phyloP scores from a whole-genome alignment of 306 rosid species.

The Quercus ilex region DNA sequence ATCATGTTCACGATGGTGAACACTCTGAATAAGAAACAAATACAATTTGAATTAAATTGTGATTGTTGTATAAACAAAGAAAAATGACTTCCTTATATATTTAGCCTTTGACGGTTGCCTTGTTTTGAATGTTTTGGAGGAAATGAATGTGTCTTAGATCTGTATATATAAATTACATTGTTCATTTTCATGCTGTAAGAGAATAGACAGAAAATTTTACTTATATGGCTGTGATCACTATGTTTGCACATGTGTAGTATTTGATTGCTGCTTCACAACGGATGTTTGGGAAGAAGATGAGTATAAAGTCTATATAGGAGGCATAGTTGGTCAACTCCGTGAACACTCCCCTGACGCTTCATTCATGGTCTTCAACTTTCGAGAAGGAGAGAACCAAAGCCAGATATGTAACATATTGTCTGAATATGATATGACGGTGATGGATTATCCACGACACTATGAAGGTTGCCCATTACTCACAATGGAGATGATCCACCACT shows the following conservation, averaged over 20 bases:
- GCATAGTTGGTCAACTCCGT: constrained; percentile 62
- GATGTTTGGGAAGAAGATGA: constrained; percentile 76
- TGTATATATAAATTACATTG: neutral
- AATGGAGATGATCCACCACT: constrained; percentile 95
- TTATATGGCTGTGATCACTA: constrained; percentile 20
- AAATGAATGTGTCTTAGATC: neutral
- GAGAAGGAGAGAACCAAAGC: constrained; percentile 86
- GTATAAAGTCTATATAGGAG: constrained; percentile 68
- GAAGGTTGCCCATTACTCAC: constrained; percentile 96
- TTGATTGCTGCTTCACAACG: constrained; percentile 90
- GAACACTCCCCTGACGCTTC: constrained; percentile 83
- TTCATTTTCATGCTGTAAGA: constrained; percentile 16
- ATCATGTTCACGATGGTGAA: no score
- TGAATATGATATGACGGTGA: constrained; percentile 83
- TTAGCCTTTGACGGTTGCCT: neutral
- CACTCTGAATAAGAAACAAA: no score
- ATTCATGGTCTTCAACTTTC: constrained; percentile 91
- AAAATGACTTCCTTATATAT: neutral
- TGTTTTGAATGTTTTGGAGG: neutral
- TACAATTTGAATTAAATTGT: neutral
- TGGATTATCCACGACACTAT: constrained; percentile 91
- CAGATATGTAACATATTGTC: constrained; percentile 59
- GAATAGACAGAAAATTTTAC: neutral
- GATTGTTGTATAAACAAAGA: neutral
- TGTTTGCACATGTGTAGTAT: constrained; percentile 54